phyloP scores from a whole-genome alignment of 2,329 filamentous ascomycete genomes.

The Cytospora chrysosperma region DNA sequence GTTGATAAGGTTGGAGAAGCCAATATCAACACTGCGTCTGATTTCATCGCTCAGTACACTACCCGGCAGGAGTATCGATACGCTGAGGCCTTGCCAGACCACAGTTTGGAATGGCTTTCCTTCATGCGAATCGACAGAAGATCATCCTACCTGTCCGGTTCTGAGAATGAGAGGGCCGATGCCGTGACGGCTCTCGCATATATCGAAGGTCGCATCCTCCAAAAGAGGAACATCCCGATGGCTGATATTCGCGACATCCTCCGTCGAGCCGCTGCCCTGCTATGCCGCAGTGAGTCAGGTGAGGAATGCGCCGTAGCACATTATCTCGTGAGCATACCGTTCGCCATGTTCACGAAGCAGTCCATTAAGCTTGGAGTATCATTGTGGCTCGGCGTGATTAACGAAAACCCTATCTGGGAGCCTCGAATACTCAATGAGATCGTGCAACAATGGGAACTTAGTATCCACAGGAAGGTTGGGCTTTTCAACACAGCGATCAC shows the following conservation, averaged over 20 bases:
- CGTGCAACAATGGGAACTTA: constrained; percentile 86
- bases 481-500: constrained; percentile 74
- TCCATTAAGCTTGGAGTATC: constrained; percentile 95
- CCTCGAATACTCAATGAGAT: constrained; percentile 83
- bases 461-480: constrained; percentile 73
- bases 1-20: constrained; percentile 73
- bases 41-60: constrained; percentile 96
- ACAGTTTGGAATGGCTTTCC: constrained; percentile 64
- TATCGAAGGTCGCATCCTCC: constrained; percentile 68
- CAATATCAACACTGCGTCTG: constrained; percentile 86
- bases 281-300: constrained; percentile 69
- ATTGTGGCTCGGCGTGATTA: constrained; percentile 93
- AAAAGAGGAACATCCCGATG: constrained; percentile 68
- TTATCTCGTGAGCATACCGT: constrained; percentile 89
- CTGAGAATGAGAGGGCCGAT: constrained; percentile 55
- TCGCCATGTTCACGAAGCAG: constrained; percentile 88
- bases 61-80: constrained; percentile 94
- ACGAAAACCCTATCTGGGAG: constrained; percentile 89
- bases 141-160: constrained; percentile 51
- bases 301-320: constrained; percentile 79
- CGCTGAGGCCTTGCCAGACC: constrained; percentile 70
- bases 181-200: constrained; percentile 67
- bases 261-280: constrained; percentile 77
- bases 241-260: constrained; percentile 78
- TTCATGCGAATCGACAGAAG: constrained; percentile 56